Percentiles rank a stretch among this genome's conserved stretches.
Conservation (phyloP, 2,329 filamentous ascomycete species). For the Cladosporium sp. region DNA sequence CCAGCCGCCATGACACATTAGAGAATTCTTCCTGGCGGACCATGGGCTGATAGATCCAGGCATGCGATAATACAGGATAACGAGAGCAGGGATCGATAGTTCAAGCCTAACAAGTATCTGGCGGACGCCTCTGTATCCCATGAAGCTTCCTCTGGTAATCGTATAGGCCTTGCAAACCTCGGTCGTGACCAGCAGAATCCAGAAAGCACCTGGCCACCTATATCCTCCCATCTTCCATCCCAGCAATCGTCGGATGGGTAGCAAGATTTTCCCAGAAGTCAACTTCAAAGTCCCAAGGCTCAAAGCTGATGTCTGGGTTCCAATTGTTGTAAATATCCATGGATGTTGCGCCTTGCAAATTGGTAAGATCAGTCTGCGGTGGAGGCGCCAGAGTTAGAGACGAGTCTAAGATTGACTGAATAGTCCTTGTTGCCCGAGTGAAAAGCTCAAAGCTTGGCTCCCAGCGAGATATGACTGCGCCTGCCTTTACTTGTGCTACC, state of each 20-base stretch:
- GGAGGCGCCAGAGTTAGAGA: conserved; percentile 3
- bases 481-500: conserved; percentile 30
- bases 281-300: conserved; percentile 28
- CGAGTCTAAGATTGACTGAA: conserved; percentile 25
- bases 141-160: too few relatives aligned
- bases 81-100: too few relatives aligned
- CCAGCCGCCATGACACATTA: too few relatives aligned
- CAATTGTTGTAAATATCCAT: conserved; percentile 15
- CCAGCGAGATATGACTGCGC: conserved; percentile 24
- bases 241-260: conserved; percentile 24
- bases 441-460: conserved; percentile 31
- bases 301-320: conserved; percentile 12
- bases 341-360: conserved; percentile 12
- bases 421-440: conserved; percentile 27
- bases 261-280: conserved; percentile 32
- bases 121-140: too few relatives aligned
- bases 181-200: too few relatives aligned
- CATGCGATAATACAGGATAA: too few relatives aligned
- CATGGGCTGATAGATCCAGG: too few relatives aligned
- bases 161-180: too few relatives aligned
- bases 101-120: too few relatives aligned
- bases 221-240: neutral
- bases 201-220: neutral
- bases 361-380: neutral
- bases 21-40: too few relatives aligned